These are phyloP conservation scores for Scedosporium boydii DNA, from an alignment of 2,329 filamentous ascomycete species.

Conservation along the genomic window DNA sequence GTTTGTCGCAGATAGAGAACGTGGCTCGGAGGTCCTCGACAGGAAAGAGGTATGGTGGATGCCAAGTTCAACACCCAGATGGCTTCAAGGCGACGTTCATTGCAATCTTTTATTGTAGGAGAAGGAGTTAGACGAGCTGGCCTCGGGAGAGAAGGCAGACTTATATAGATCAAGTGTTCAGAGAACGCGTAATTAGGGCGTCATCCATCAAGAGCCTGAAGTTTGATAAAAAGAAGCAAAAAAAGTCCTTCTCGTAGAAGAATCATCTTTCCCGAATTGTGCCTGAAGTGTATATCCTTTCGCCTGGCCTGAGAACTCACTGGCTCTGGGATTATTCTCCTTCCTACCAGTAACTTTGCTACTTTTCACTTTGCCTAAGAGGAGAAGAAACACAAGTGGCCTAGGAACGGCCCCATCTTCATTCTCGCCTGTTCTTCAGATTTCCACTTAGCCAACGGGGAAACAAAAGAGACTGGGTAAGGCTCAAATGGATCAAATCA, in stretches of 20 bases:
- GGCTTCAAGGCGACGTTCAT: too few species aligned
- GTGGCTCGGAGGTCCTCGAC: too few species aligned
- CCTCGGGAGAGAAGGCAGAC: background rate
- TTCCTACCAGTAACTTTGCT: background rate
- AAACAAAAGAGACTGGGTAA: background rate
- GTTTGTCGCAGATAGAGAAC: too few species aligned
- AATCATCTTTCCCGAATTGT: background rate
- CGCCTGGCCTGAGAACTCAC: constrained; percentile 3
- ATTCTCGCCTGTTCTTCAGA: constrained; percentile 2
- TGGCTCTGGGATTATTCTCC: background rate
- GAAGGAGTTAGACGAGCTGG: background rate
- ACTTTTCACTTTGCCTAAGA: background rate
- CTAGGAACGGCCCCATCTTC: background rate
- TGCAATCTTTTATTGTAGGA: background rate
- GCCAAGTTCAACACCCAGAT: too few species aligned
- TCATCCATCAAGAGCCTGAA: background rate
- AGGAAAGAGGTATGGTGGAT: too few species aligned
- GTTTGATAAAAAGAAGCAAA: background rate
- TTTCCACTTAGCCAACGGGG: background rate
- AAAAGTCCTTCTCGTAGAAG: background rate
- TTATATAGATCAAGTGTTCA: background rate
- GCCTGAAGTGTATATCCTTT: constrained; percentile 5
- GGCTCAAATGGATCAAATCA: background rate
- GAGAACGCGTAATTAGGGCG: background rate
- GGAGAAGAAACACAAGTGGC: background rate